A percentile compares a stretch with the other conserved stretches of the same genome.
Evolutionary conservation across 2,329 filamentous ascomycete genomes (phyloP).

Genomic region (Aspergillus novofumigatus): DNA sequence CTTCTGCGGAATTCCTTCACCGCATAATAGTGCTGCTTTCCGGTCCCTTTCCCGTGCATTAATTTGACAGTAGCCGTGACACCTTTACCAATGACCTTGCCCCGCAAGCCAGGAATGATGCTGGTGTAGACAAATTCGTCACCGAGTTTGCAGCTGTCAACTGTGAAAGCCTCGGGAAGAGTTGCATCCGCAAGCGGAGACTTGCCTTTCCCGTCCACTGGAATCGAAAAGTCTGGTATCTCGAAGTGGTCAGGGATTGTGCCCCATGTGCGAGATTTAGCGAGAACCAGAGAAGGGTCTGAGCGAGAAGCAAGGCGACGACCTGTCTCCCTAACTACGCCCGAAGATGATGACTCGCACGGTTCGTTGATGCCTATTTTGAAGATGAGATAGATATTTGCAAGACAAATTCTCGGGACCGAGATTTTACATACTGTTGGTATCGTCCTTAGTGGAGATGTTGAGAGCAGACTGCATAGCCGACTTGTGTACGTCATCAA

Average conservation of each 20-base stretch:
- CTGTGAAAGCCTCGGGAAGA: conserved; percentile 68
- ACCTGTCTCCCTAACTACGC: background rate
- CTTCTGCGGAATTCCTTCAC: conserved; percentile 82
- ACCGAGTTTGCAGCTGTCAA: conserved; percentile 65
- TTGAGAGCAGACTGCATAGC: background rate
- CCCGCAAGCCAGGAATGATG: conserved; percentile 66
- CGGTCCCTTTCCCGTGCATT: conserved; percentile 67
- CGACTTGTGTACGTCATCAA: background rate
- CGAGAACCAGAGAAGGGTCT: background rate
- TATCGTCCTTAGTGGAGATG: background rate
- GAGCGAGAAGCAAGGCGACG: background rate
- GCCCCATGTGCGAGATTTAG: background rate
- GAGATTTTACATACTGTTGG: background rate
- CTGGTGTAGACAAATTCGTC: conserved; percentile 67
- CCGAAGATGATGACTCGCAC: background rate
- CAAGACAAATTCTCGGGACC: background rate
- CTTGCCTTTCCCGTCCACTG: background rate
- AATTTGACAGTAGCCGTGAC: conserved; percentile 77
- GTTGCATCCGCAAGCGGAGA: conserved; percentile 52
- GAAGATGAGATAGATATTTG: background rate
- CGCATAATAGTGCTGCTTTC: conserved; percentile 60
- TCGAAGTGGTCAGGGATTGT: background rate
- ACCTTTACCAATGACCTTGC: conserved; percentile 74
- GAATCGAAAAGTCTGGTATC: background rate
- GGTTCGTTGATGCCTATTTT: background rate